These are phyloP conservation scores for Aspergillus flavus DNA, from an alignment of 2,329 filamentous ascomycete species.

Conservation along the genomic window DNA sequence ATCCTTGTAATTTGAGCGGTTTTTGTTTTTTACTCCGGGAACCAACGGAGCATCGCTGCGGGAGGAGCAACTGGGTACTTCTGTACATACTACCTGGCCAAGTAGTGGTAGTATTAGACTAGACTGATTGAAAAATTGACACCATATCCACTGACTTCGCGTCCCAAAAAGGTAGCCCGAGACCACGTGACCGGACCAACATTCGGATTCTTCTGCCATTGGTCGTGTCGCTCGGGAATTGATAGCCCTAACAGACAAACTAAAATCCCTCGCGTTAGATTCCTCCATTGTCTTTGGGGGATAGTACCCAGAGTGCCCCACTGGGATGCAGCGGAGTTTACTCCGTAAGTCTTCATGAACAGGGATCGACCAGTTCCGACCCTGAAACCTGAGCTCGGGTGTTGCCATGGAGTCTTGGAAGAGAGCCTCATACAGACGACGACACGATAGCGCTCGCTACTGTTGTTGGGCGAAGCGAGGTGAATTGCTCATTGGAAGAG, in stretches of 20 bases:
- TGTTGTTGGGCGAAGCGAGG: no score
- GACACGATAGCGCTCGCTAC: no score
- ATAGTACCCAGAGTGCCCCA: neutral
- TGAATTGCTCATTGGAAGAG: neutral
- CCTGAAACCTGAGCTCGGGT: no score
- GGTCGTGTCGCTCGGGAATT: neutral
- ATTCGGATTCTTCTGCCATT: neutral
- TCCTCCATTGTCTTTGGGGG: neutral
- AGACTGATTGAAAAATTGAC: neutral
- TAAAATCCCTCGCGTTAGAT: neutral
- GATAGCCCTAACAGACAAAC: neutral
- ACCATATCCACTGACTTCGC: neutral
- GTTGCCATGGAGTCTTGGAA: no score
- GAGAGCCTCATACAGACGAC: no score
- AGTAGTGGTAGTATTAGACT: neutral
- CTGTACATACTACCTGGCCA: neutral
- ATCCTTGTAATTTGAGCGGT: neutral
- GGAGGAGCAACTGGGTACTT: neutral
- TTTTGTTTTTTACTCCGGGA: neutral
- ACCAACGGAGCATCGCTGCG: neutral
- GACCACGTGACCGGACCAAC: neutral
- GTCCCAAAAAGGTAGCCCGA: neutral
- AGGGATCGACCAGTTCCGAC: neutral
- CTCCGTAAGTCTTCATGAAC: neutral
- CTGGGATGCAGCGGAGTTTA: neutral